Percentiles rank a stretch among this genome's conserved stretches.
phyloP scores from a whole-genome alignment of 1,284 basidiomycete genomes.

The Pyrrhoderma lamaoense region DNA sequence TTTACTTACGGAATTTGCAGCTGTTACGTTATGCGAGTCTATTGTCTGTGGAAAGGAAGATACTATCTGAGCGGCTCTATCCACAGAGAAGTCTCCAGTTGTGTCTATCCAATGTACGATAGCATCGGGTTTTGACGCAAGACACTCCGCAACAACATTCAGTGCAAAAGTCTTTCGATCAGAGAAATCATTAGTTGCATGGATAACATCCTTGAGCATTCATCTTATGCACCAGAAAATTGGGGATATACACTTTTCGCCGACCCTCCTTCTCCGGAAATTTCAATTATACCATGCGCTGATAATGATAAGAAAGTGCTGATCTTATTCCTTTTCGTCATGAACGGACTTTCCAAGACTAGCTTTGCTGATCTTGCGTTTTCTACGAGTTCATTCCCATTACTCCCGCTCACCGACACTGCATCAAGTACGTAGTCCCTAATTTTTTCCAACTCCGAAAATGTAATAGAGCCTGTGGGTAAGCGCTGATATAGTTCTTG shows the following conservation, averaged over 20 bases:
- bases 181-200: background rate
- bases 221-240: background rate
- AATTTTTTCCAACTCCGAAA: constrained; percentile 40
- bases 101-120: constrained; percentile 65
- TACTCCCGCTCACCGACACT: constrained; percentile 36
- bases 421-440: constrained; percentile 33
- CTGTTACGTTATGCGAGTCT: constrained; percentile 26
- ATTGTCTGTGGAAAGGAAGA: constrained; percentile 22
- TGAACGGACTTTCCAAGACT: background rate
- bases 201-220: no score
- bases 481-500: constrained; percentile 41
- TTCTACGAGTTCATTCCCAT: constrained; percentile 35
- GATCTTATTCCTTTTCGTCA: constrained; percentile 36
- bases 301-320: constrained; percentile 43
- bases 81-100: constrained; percentile 54
- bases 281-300: constrained; percentile 47
- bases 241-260: constrained; percentile 52
- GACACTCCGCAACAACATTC: constrained; percentile 47
- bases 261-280: constrained; percentile 53
- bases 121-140: constrained; percentile 32
- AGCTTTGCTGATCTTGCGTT: constrained; percentile 24
- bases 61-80: constrained; percentile 32
- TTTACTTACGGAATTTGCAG: background rate
- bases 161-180: constrained; percentile 1
- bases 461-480: constrained; percentile 38